Evolutionary conservation across 345 rosid genomes (phyloP), one percentile per base, ranked within the genome.

Genomic region (Anacardium occidentale): DNA sequence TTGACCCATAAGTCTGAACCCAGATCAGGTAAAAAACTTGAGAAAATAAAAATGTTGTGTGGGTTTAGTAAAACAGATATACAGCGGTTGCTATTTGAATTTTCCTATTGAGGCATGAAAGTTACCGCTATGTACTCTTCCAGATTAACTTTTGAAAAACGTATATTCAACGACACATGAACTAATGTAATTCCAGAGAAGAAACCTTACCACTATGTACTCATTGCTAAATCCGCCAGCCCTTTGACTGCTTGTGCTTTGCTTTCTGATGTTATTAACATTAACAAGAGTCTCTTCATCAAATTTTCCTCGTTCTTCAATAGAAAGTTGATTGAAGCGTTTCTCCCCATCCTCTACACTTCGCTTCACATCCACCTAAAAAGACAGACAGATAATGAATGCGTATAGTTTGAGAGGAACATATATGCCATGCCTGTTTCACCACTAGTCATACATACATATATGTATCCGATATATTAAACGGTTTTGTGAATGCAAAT

Each of bases 281-380:
- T 93, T 95, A 66, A 93, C 97, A 44, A 91, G 96, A 18, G 97
- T 95, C 81, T 92, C 97, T 79, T 95, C 97, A 24, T 92, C 96
- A 66, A 95, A 93, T 80, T 95, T 91, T 0, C 97, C 97, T 54
- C 98, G 80, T 78, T 92, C 99, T 91, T 95, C 98, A 75, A 92
- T 92, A 40, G 99, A 95, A 61, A 95, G 94, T 75, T 88, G 89
- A 80, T 90, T 88, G 84, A 93, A 95, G 65, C 91, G 89, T 77
- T 87, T 90, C 78, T 95, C 98, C 34, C 96, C 98, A 25, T 86
- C 91, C 48, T 87, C 96, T 74, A 88, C 75, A 81, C 86, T 85
- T 45, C 84, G 81, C 76, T 86, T 95, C 76, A 88, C 85, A 79
- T 91, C 97, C 75, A 84, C 91, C 97, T 95, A 75, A 32, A 73